Conservation (phyloP, 2,329 filamentous ascomycete genomes). For the Albophoma yamanashiensis region DNA sequence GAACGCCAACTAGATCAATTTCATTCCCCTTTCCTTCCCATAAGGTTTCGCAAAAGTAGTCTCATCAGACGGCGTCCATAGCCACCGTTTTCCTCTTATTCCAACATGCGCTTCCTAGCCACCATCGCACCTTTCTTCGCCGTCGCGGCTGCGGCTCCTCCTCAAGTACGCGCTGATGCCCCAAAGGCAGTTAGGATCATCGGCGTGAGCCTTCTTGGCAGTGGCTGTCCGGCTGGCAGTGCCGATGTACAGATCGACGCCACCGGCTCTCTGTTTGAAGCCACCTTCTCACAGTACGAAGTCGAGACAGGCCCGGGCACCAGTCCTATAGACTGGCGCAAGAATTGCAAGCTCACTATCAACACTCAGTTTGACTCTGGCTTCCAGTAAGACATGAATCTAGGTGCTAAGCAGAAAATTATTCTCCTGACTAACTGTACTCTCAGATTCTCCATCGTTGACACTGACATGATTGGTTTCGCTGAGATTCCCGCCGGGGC, state of each 20-base stretch:
- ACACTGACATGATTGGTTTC: slow-evolving; percentile 15
- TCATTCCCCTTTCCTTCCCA: neutral
- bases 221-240: slow-evolving; percentile 12
- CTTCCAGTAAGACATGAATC: slow-evolving; percentile 11
- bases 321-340: slow-evolving; percentile 12
- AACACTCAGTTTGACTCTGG: slow-evolving; percentile 13
- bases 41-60: neutral
- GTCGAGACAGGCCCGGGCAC: slow-evolving; percentile 13
- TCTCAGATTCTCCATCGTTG: slow-evolving; percentile 13
- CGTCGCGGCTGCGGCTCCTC: slow-evolving; percentile 2
- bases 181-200: slow-evolving; percentile 8
- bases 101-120: slow-evolving; percentile 3
- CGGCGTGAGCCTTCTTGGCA: slow-evolving; percentile 12
- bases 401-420: no score
- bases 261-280: slow-evolving; percentile 13
- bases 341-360: slow-evolving; percentile 16
- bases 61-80: neutral
- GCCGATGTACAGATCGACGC: slow-evolving; percentile 14
- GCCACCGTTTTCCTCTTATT: neutral
- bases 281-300: slow-evolving; percentile 14
- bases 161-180: neutral
- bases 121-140: neutral
- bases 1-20: neutral
- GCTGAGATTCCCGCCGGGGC: slow-evolving; percentile 13
- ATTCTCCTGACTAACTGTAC: neutral